Evolutionary conservation across 1,284 basidiomycete species (phyloP).

Genomic region (Trametes hirsuta): DNA sequence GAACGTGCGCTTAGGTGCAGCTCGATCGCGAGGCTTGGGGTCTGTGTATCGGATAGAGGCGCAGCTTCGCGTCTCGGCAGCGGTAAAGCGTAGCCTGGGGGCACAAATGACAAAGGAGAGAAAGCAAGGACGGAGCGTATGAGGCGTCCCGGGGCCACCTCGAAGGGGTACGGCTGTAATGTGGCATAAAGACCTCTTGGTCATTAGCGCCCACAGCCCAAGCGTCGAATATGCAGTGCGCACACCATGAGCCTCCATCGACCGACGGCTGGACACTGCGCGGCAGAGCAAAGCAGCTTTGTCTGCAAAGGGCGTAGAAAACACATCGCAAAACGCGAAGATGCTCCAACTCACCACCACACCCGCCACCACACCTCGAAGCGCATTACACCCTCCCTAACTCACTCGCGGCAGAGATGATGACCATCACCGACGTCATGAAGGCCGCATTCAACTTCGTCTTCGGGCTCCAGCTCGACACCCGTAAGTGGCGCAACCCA

Average conservation of each 20-base stretch:
- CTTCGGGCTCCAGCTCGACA: conserved; percentile 10
- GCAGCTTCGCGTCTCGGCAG: too few species aligned
- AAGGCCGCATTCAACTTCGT: conserved; percentile 12
- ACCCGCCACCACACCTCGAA: too few species aligned
- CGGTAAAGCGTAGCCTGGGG: too few species aligned
- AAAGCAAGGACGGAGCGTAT: too few species aligned
- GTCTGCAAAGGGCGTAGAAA: not conserved
- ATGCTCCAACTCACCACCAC: not conserved
- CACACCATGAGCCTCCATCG: too few species aligned
- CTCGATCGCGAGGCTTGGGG: not conserved
- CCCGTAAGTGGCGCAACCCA: not conserved
- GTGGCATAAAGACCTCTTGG: too few species aligned
- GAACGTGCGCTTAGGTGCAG: not conserved
- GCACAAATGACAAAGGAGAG: too few species aligned
- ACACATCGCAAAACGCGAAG: not conserved
- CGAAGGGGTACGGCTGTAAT: too few species aligned
- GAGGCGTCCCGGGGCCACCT: too few species aligned
- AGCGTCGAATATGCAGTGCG: too few species aligned
- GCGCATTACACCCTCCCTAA: not conserved
- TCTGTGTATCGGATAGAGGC: too few species aligned
- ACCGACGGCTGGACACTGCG: too few species aligned
- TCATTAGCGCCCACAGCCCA: not conserved
- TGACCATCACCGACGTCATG: conserved; percentile 2
- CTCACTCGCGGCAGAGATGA: not conserved
- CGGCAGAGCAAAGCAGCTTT: not conserved